Conservation (phyloP, 345 rosid species). For the Luvunga scandens region DNA sequence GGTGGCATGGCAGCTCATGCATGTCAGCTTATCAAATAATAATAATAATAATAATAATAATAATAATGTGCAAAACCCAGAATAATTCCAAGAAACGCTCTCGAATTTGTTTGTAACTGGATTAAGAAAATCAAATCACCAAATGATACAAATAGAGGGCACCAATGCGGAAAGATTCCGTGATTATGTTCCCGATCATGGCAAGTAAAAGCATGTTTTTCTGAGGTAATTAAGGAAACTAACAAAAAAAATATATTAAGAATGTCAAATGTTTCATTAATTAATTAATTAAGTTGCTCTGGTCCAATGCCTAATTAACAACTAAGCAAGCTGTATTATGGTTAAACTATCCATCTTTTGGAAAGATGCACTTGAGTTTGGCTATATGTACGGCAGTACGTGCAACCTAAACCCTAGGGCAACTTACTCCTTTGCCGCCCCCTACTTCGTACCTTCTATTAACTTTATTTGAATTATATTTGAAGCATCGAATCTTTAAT, state of each 20-base stretch:
- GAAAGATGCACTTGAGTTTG: neutral
- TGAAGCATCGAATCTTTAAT: constrained; percentile 1
- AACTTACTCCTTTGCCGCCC: constrained; percentile 4
- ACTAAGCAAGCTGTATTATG: neutral
- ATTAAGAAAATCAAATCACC: neutral
- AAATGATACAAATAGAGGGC: neutral
- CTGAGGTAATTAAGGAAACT: too few species aligned
- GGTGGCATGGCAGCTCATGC: neutral
- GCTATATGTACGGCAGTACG: neutral
- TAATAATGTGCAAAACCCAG: neutral
- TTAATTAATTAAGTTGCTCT: neutral
- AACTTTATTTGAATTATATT: constrained; percentile 2
- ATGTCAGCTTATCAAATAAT: neutral
- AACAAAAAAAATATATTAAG: too few species aligned
- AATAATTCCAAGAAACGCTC: neutral
- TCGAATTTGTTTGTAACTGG: neutral
- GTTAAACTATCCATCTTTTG: neutral
- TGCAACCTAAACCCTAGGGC: constrained; percentile 7
- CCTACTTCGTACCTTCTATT: neutral
- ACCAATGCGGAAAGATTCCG: neutral
- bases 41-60: neutral
- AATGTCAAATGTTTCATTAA: constrained; percentile 6
- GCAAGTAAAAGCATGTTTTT: neutral
- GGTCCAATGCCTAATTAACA: neutral
- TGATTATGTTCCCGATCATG: neutral